Conservation (phyloP, 306 rosid genomes). For the Carpinus fangiana region DNA sequence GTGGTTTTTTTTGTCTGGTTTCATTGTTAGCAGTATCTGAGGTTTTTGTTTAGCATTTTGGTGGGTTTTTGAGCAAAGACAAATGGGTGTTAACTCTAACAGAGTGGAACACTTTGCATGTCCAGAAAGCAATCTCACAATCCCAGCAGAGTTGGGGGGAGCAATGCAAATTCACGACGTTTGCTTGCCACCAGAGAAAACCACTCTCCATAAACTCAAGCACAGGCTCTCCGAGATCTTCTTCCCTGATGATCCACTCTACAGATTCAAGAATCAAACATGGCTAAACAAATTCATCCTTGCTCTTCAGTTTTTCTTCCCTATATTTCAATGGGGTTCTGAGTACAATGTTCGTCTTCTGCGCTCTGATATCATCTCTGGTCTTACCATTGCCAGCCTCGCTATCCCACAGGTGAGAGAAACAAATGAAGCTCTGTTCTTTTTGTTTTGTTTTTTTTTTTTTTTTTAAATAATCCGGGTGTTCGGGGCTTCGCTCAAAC, state of each 20-base stretch:
- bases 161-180: slow-evolving; percentile 61
- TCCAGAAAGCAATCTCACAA: slow-evolving; percentile 40
- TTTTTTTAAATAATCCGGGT: too few species aligned
- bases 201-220: slow-evolving; percentile 62
- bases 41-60: slow-evolving; percentile 17
- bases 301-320: slow-evolving; percentile 69
- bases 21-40: not conserved
- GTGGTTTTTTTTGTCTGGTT: not conserved
- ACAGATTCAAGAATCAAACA: slow-evolving; percentile 67
- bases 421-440: not conserved
- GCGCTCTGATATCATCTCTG: slow-evolving; percentile 72
- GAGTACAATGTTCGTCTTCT: slow-evolving; percentile 50
- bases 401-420: slow-evolving; percentile 87
- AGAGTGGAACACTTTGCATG: slow-evolving; percentile 62
- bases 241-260: slow-evolving; percentile 88
- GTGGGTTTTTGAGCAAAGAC: not conserved
- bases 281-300: slow-evolving; percentile 48
- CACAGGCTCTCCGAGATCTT: slow-evolving; percentile 71
- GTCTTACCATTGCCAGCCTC: slow-evolving; percentile 96
- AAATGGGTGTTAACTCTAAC: slow-evolving; percentile 65
- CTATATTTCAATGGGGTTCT: slow-evolving; percentile 90
- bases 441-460: not conserved
- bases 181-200: slow-evolving; percentile 61
- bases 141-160: slow-evolving; percentile 33
- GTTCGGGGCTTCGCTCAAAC: too few species aligned